Evolutionary conservation across 176 grass and related monocot species (phyloP), one percentile per base, ranked within the genome.

Genomic region (Pontederia paniculata): DNA sequence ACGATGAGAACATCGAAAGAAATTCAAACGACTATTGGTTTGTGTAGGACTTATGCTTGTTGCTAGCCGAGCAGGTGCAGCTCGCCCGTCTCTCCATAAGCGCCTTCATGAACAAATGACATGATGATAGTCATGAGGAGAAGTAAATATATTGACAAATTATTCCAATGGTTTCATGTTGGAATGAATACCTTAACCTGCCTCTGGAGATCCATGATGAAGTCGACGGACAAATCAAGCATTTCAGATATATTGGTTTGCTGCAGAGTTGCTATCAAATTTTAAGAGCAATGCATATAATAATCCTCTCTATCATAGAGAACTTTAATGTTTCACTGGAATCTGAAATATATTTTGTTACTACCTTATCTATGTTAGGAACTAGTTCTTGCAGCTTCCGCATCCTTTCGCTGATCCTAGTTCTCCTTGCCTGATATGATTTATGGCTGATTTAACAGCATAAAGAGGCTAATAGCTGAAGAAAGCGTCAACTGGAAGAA

Each of bases 291-390:
- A n/a, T 12, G 8, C 13, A 37, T 13, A 14, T 8, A 47, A 12
- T 22, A 13, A 28, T 44, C 12, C 15, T 43, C 43, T 10, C n/a
- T 12, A 18, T 37, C 28, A 42, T n/a, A 42, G 31, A 13, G 7
- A 58, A 9, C 12, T 5, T 50, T 12, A 50, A 15, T 1, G 8
- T 15, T 15, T 21, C 31, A 23, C 23, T n/a, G n/a, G n/a, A 28
- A 21, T 57, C 21, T 57, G 23, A 8, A 21, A 57, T 57, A 14
- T 11, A 57, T 2, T 12, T 28, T 21, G 23, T 4, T 1, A 10
- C 12, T 50, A 65, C 62, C 62, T 65, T 65, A 10, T 65, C 62
- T 45, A 65, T 65, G 62, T 65, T 65, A 17, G 62, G 62, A 50
- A 65, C 62, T 4, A 65, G 14, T 17, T 65, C 62, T 23, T 65